Conservation (phyloP, 495 filamentous ascomycete species). For the Penicillium steckii region DNA sequence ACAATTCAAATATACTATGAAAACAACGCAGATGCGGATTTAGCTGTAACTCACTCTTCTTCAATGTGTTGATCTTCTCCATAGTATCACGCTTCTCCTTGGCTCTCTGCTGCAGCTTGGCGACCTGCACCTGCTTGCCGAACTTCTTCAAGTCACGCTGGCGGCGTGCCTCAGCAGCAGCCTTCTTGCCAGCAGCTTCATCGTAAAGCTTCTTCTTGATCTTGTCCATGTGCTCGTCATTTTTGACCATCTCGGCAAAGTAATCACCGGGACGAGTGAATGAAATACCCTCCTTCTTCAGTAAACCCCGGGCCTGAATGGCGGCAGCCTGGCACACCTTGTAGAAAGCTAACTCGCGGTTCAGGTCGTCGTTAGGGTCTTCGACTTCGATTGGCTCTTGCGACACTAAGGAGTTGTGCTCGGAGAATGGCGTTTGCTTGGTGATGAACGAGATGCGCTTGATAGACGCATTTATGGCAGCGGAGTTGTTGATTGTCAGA, state of each 20-base stretch:
- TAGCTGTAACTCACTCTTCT: conserved; percentile 68
- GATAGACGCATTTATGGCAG: conserved; percentile 73
- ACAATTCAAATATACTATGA: neutral
- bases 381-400: conserved; percentile 52
- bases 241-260: conserved; percentile 98
- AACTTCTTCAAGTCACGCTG: conserved; percentile 98
- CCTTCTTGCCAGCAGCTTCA: conserved; percentile 89
- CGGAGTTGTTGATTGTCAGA: conserved; percentile 94
- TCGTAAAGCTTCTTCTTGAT: conserved; percentile 93
- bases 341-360: conserved; percentile 91
- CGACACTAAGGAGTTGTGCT: conserved; percentile 60
- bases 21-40: neutral
- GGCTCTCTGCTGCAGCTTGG: conserved; percentile 87
- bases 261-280: conserved; percentile 91
- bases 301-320: conserved; percentile 61
- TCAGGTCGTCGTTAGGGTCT: conserved; percentile 83
- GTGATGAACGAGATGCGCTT: conserved; percentile 72
- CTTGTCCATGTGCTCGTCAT: conserved; percentile 95
- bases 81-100: conserved; percentile 88
- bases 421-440: conserved; percentile 59
- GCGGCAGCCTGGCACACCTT: conserved; percentile 82
- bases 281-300: conserved; percentile 78
- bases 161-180: conserved; percentile 83
- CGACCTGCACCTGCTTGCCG: conserved; percentile 96
- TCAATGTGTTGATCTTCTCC: conserved; percentile 89